These are phyloP conservation scores for Podila horticola DNA, from an alignment of 192 early-diverging fungal species.

Conservation along the genomic window DNA sequence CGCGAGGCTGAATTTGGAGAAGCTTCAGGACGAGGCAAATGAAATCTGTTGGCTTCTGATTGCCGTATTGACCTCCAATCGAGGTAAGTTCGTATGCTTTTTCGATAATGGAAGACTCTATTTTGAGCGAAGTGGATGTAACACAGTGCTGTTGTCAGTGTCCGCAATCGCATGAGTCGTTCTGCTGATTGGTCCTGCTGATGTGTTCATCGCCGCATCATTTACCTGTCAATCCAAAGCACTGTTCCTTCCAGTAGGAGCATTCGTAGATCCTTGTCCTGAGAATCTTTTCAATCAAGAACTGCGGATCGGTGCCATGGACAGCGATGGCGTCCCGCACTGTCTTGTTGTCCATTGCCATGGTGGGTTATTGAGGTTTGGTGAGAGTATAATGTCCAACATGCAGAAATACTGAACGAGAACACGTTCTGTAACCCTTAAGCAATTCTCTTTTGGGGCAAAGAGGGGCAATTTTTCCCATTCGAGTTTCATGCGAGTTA, in stretches of 20 bases:
- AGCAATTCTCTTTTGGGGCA: too few species aligned
- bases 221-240: constrained; percentile 90
- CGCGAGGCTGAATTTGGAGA: constrained; percentile 92
- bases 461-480: too few species aligned
- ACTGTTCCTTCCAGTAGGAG: constrained; percentile 97
- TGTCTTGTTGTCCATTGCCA: constrained; percentile 75
- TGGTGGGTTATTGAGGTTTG: background rate
- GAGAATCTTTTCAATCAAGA: constrained; percentile 94
- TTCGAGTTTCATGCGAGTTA: too few species aligned
- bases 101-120: constrained; percentile 89
- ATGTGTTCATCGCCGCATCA: background rate
- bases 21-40: constrained; percentile 89
- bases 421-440: too few species aligned
- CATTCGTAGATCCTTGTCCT: constrained; percentile 91
- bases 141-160: constrained; percentile 1
- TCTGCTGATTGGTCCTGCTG: background rate
- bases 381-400: too few species aligned
- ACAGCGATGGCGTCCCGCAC: constrained; percentile 74
- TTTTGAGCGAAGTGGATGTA: too few species aligned
- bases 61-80: constrained; percentile 89
- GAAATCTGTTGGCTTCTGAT: constrained; percentile 91
- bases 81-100: constrained; percentile 78
- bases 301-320: constrained; percentile 94
- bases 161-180: background rate
- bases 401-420: too few species aligned